These are phyloP conservation scores for Lodderomyces orthopsilosis DNA, from an alignment of 1,139 yeast genomes.

Conservation along the genomic window DNA sequence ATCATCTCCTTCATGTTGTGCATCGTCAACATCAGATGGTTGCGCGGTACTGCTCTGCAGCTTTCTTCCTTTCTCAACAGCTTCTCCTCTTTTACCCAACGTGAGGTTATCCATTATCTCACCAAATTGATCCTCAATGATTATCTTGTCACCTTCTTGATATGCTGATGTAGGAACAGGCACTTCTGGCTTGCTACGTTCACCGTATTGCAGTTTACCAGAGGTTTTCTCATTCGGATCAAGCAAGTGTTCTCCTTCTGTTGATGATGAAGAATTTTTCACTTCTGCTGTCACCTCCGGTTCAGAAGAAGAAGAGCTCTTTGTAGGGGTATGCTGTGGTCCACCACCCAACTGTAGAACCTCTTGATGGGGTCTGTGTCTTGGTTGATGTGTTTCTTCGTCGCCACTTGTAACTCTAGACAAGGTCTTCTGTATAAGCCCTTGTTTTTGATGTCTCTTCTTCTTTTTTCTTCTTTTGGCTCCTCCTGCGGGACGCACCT, in stretches of 20 bases:
- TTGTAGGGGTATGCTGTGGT: not conserved
- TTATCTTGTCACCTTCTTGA: conserved; percentile 65
- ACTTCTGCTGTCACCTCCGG: conserved; percentile 7
- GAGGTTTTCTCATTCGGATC: conserved; percentile 11
- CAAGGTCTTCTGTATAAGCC: conserved; percentile 29
- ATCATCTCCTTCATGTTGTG: not conserved
- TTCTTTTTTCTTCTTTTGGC: conserved; percentile 50
- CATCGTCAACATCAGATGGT: not conserved
- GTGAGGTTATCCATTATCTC: conserved; percentile 58
- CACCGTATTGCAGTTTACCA: conserved; percentile 13
- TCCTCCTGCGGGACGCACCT: conserved; percentile 81
- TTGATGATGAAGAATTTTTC: conserved; percentile 10
- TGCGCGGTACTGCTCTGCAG: not conserved
- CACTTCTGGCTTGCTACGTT: conserved; percentile 12
- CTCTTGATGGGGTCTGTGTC: conserved; percentile 42
- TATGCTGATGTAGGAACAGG: conserved; percentile 50
- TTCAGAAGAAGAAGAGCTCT: conserved; percentile 6
- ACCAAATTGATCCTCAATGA: conserved; percentile 81
- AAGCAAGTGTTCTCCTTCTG: conserved; percentile 4
- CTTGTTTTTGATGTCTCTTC: conserved; percentile 35
- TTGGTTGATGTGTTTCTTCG: conserved; percentile 18
- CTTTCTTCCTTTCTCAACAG: conserved; percentile 3
- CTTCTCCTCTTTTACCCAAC: conserved; percentile 10
- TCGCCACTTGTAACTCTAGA: conserved; percentile 28
- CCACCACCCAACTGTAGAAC: conserved; percentile 46